Evolutionary conservation across 202 grass and related monocot genomes (phyloP), one percentile per base, ranked within the genome.

Genomic region (Cymbopogon flexuosus): DNA sequence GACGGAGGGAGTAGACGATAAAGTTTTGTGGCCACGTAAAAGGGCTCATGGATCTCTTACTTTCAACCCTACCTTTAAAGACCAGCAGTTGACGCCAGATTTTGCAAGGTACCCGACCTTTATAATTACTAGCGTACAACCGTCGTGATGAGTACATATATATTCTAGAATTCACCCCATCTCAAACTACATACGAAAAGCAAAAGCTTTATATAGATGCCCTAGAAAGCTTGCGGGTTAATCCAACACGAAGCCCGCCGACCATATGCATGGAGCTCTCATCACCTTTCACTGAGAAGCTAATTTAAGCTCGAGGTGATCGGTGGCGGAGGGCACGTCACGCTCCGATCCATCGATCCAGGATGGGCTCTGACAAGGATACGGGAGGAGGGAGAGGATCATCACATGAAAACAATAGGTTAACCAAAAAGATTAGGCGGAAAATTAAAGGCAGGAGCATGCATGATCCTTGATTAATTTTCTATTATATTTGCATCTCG

Each of bases 151-250:
- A 52, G 5, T 36, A 6, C 18, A 15, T 12, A 22, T 18, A 68
- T 42, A 58, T 15, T 74, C 45, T 74, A 74, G 71, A 74, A 35
- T 57, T 57, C 30, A 74, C 18, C 31, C 49, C 49, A 73, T 73
- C 49, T 73, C 49, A 39, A 37, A 2, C 27, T 34, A 12, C 49
- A 19, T 8, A n/a, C 16, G 49, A 1, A 54, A 54, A 54, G 51
- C 51, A 27, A 27, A 27, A 27, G 27, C 27, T 27, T 27, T 27
- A 1, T 54, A 8, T 54, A 6, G 6, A 31, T 10, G 39, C 43
- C 68, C 70, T 21, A 49, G 14, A 36, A 5, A 21, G 5, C 47
- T 21, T 72, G 9, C 70, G 13, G 18, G 2, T 37, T 57, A 14
- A 57, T 35, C 2, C 22, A 37, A 14, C 2, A 1, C 15, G 8